Evolutionary conservation across 2,329 filamentous ascomycete genomes (phyloP), one percentile per base, ranked within the genome.

Genomic region (Venturia carpophila): DNA sequence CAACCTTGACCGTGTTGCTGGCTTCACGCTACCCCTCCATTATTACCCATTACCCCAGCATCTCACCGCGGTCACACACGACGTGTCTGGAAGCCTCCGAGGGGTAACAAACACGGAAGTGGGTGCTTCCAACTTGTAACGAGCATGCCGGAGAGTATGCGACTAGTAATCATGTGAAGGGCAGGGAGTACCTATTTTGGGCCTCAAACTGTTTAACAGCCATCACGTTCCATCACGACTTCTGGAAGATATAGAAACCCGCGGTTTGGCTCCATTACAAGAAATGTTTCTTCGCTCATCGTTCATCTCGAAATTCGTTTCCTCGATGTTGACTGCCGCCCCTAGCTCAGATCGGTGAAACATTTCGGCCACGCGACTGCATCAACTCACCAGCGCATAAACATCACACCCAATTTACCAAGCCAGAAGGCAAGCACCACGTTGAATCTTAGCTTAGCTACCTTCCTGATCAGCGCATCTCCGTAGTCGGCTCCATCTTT

Each of bases 401-500:
- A 56, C 52, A n/a, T 19, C 52, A 37, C n/a, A n/a, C n/a, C n/a
- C n/a, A 37, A 3, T 56, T 19, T 7, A 56, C 27, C 30, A 56
- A 56, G 52, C 24, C 49, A 56, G 49, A 34, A 56, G 27, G 49
- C 45, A 47, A 47, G 45, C 45, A 47, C 49, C 49, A 17, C 24
- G 30, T 24, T 55, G 15, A 10, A 30, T 24, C 3, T 34, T 17
- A 34, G 24, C 19, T 24, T 55, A 47, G 19, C 5, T 47, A 34
- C 49, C 49, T 55, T 34, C 49, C 49, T 55, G 49, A 34, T 55
- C 27, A 19, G 49, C 49, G 15, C 49, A 19, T 55, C 49, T 55
- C 49, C 49, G 49, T 9, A 1, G 24, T 34, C 27, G 7, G 49
- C 24, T 55, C 49, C 27, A 34, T 24, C n/a, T 9, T 41, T 34